Conservation (phyloP, 2,329 filamentous ascomycete genomes). For the Trichoderma afroharzianum region DNA sequence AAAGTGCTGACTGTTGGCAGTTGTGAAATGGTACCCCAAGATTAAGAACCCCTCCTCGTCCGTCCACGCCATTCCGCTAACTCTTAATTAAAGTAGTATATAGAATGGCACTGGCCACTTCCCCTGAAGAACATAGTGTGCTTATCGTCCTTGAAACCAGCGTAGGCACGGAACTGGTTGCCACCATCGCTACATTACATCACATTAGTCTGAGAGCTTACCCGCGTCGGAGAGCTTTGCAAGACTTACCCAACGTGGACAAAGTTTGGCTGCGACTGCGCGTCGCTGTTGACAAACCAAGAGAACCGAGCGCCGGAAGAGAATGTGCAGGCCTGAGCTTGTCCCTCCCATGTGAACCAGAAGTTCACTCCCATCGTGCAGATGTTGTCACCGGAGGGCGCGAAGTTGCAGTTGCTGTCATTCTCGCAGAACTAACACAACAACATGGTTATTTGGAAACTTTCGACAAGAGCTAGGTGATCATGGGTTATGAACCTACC, state of each 20-base stretch:
- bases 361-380: constrained; percentile 3
- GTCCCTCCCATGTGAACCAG: background rate
- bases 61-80: background rate
- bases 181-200: constrained; percentile 2
- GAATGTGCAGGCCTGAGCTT: background rate
- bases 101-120: background rate
- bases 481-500: background rate
- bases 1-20: background rate
- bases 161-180: constrained; percentile 4
- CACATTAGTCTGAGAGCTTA: background rate
- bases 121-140: background rate
- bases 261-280: constrained; percentile 1
- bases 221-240: background rate
- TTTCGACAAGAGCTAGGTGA: background rate
- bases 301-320: background rate
- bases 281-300: background rate
- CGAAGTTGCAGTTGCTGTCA: background rate
- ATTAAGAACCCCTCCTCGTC: background rate
- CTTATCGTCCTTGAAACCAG: constrained; percentile 1
- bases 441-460: background rate
- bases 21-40: background rate
- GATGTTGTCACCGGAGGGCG: background rate
- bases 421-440: background rate
- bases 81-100: background rate
- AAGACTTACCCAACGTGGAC: constrained; percentile 2